Percentiles rank a stretch among this genome's conserved stretches.
phyloP scores from a whole-genome alignment of 495 filamentous ascomycete genomes.

The Cryomyces antarcticus region DNA sequence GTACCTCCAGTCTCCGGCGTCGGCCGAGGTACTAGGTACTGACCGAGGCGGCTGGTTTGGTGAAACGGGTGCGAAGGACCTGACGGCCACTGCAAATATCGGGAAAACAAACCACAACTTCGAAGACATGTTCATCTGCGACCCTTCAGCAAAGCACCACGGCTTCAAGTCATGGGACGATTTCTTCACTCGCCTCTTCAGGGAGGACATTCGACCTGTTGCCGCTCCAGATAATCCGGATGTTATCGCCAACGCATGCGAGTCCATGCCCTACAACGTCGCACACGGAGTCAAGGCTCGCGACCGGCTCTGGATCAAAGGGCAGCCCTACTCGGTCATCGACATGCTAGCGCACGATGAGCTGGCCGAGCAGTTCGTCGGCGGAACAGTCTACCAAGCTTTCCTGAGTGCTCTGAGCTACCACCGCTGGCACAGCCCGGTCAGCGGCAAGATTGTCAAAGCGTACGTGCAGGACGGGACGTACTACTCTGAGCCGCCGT shows the following conservation, averaged over 20 bases:
- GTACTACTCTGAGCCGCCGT: slow-evolving; percentile 45
- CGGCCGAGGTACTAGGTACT: no score
- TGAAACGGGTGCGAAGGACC: no score
- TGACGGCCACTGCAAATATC: no score
- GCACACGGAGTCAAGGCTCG: slow-evolving; percentile 20
- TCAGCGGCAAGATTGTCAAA: slow-evolving; percentile 10
- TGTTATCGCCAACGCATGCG: slow-evolving; percentile 45
- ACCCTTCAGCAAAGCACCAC: no score
- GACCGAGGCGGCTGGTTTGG: background rate
- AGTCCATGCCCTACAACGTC: slow-evolving; percentile 35
- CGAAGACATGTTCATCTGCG: slow-evolving; percentile 30
- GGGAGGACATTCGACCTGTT: slow-evolving; percentile 33
- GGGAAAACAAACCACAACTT: no score
- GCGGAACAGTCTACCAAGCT: no score
- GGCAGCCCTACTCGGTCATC: slow-evolving; percentile 27
- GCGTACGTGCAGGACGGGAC: slow-evolving; percentile 38
- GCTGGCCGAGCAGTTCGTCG: no score
- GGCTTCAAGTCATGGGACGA: slow-evolving; percentile 55
- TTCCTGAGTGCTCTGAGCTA: slow-evolving; percentile 14
- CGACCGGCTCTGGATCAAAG: slow-evolving; percentile 49
- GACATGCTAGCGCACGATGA: no score
- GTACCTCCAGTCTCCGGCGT: slow-evolving; percentile 29
- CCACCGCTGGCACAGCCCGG: slow-evolving; percentile 17
- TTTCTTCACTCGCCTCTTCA: slow-evolving; percentile 49
- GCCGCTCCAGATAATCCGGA: slow-evolving; percentile 28